Evolutionary conservation across 1,284 basidiomycete species (phyloP).

Genomic region (Clitocybe nebularis): DNA sequence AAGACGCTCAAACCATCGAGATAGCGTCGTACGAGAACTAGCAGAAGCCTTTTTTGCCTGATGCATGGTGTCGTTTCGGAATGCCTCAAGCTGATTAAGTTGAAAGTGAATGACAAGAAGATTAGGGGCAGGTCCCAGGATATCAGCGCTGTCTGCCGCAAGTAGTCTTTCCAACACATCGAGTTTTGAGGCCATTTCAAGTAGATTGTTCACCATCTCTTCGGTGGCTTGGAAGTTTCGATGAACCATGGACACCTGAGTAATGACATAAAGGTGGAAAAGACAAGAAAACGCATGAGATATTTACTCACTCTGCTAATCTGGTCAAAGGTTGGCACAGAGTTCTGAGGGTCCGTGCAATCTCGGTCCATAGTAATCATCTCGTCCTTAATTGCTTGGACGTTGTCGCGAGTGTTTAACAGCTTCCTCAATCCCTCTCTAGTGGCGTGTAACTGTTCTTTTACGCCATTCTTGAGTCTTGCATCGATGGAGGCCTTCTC

Average conservation of each 20-base stretch:
- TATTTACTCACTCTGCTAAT: conserved; percentile 73
- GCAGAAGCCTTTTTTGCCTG: conserved; percentile 85
- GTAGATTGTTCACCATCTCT: conserved; percentile 90
- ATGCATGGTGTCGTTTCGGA: conserved; percentile 91
- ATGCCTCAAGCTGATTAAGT: conserved; percentile 85
- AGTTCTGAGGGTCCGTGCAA: conserved; percentile 69
- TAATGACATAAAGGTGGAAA: conserved; percentile 8
- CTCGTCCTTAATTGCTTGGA: conserved; percentile 89
- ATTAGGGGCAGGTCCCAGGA: conserved; percentile 82
- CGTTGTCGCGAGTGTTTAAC: conserved; percentile 76
- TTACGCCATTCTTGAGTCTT: conserved; percentile 88
- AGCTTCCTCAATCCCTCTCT: conserved; percentile 87
- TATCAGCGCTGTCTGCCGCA: conserved; percentile 64
- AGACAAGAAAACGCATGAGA: not conserved
- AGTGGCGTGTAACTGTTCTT: conserved; percentile 91
- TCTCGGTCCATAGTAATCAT: conserved; percentile 86
- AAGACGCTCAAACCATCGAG: conserved; percentile 85
- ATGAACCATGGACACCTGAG: conserved; percentile 90
- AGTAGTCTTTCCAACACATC: conserved; percentile 80
- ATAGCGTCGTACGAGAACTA: conserved; percentile 64
- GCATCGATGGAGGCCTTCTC: conserved; percentile 96
- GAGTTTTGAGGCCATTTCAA: conserved; percentile 85
- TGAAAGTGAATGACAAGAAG: conserved; percentile 90
- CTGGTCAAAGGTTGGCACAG: conserved; percentile 84
- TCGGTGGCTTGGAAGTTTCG: conserved; percentile 94